A percentile compares a stretch with the other conserved stretches of the same genome.
These are phyloP conservation scores for Mycena galericulata DNA, from an alignment of 768 basidiomycete genomes.

Conservation along the genomic window DNA sequence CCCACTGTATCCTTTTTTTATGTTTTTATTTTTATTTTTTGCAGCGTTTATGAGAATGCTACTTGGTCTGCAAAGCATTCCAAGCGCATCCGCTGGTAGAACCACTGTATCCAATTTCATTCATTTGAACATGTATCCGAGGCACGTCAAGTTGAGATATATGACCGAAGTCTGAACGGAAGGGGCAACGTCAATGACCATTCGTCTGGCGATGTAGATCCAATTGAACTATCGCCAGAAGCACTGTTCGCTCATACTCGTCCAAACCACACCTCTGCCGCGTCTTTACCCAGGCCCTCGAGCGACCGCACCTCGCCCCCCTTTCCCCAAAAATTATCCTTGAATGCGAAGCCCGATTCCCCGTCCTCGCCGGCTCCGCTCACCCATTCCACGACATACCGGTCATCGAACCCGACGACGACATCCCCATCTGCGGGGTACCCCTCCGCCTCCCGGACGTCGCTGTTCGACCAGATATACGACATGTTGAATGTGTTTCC, in stretches of 20 bases:
- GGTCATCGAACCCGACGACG: conserved; percentile 49
- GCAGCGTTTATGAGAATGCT: no score
- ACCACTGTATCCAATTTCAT: no score
- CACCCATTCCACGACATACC: conserved; percentile 56
- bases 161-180: no score
- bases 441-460: conserved; percentile 44
- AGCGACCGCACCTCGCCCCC: conserved; percentile 49
- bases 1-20: no score
- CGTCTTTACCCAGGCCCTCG: conserved; percentile 43
- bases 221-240: no score
- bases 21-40: no score
- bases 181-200: no score
- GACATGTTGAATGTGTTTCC: conserved; percentile 55
- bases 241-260: background rate
- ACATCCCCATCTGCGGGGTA: conserved; percentile 42
- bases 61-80: no score
- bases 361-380: conserved; percentile 23
- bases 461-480: conserved; percentile 51
- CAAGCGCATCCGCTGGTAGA: no score
- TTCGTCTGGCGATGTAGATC: no score
- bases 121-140: no score
- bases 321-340: conserved; percentile 55
- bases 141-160: no score
- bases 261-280: conserved; percentile 56
- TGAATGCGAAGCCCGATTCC: conserved; percentile 52